A percentile compares a stretch with the other conserved stretches of the same genome.
Conservation (phyloP, 306 rosid species). For the Prunus mume region DNA sequence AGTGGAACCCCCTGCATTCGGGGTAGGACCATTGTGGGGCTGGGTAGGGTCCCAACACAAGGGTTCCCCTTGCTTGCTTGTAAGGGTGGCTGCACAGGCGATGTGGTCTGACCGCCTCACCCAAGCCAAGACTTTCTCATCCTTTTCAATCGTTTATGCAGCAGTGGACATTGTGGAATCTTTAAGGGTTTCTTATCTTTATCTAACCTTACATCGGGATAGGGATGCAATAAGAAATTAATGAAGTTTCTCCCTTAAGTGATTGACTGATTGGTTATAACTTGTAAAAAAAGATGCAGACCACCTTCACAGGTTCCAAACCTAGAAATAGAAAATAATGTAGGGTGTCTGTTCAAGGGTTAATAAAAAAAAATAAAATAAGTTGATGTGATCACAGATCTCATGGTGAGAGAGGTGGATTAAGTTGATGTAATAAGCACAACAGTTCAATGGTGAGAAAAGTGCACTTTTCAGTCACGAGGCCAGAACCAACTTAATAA, state of each 20-base stretch:
- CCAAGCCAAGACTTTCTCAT: not conserved
- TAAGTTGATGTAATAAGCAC: not conserved
- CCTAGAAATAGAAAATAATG: not conserved
- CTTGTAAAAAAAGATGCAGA: not conserved
- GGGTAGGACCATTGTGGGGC: too few relatives aligned
- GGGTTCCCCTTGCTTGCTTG: too few relatives aligned
- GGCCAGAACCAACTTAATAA: constrained; percentile 3
- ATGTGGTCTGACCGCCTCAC: too few relatives aligned
- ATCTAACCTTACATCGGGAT: not conserved
- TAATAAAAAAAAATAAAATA: not conserved
- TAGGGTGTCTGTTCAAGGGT: constrained; percentile 9
- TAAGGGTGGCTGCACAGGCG: too few relatives aligned
- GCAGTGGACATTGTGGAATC: not conserved
- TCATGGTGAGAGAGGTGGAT: not conserved
- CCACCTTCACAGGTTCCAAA: not conserved
- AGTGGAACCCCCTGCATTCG: too few relatives aligned
- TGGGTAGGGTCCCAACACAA: too few relatives aligned
- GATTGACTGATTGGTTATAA: not conserved
- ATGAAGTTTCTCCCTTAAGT: not conserved
- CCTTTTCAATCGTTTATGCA: not conserved
- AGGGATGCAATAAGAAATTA: not conserved
- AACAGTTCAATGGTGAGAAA: constrained; percentile 14
- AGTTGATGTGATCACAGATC: not conserved
- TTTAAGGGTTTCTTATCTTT: not conserved
- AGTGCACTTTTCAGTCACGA: not conserved